Percentiles rank a stretch among this genome's conserved stretches.
phyloP scores from a whole-genome alignment of 176 grass and related monocot genomes.

The Hsuehochloa calcarea region DNA sequence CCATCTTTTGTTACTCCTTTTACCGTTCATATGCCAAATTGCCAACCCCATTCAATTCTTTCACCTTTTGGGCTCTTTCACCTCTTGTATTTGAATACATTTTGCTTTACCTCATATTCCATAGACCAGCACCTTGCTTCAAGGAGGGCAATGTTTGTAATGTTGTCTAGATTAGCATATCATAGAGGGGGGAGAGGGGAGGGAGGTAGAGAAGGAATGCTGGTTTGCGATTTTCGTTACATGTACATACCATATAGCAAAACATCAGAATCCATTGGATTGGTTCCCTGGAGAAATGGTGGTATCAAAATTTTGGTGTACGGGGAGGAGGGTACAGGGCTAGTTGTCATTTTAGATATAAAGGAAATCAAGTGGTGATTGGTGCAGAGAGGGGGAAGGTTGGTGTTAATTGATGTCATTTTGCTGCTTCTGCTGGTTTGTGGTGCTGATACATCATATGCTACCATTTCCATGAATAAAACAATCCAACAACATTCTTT shows the following conservation, averaged over 20 bases:
- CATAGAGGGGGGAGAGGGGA: constrained; percentile 14
- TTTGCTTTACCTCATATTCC: constrained; percentile 44
- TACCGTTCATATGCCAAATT: constrained; percentile 24
- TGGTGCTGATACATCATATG: constrained; percentile 60
- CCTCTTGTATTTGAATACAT: constrained; percentile 44
- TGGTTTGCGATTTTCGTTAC: constrained; percentile 41
- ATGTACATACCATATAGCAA: constrained; percentile 63
- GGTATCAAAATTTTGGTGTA: constrained; percentile 37
- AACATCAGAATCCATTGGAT: constrained; percentile 53
- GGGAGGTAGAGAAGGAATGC: constrained; percentile 19
- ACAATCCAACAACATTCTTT: constrained; percentile 56
- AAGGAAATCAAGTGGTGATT: constrained; percentile 6
- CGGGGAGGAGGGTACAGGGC: constrained; percentile 25
- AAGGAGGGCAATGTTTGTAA: constrained; percentile 54
- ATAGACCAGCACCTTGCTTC: constrained; percentile 48
- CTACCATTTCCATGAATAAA: constrained; percentile 84
- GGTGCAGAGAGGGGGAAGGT: constrained; percentile 25
- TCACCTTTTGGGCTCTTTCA: constrained; percentile 51
- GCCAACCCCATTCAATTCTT: constrained; percentile 40
- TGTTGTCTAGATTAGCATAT: constrained; percentile 57
- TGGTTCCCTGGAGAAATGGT: constrained; percentile 40
- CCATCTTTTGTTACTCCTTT: constrained; percentile 28
- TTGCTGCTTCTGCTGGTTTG: constrained; percentile 51
- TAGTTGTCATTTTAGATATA: constrained; percentile 35
- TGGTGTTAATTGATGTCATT: constrained; percentile 40